Conservation (phyloP, 805 yeast genomes). For the Jamesozyma piceae region DNA sequence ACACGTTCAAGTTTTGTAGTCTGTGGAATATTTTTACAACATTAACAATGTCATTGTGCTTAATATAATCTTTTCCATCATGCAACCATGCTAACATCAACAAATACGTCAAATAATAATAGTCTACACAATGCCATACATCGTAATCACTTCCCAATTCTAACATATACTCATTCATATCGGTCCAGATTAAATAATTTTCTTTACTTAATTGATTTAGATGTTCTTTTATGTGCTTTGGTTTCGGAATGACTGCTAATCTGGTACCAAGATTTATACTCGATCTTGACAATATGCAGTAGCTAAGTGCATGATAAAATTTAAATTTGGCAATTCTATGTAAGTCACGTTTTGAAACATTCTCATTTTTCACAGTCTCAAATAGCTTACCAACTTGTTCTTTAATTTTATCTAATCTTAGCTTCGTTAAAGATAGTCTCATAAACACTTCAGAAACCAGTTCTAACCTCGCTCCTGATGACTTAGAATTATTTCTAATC, state of each 20-base stretch:
- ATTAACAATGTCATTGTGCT: constrained; percentile 8
- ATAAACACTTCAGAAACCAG: constrained; percentile 17
- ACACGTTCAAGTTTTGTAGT: constrained; percentile 2
- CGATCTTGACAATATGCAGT: constrained; percentile 7
- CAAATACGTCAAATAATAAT: constrained; percentile 8
- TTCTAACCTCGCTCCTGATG: constrained; percentile 10
- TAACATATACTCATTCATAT: constrained; percentile 8
- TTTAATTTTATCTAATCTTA: constrained; percentile 12
- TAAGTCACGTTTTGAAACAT: background rate
- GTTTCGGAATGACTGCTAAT: constrained; percentile 8
- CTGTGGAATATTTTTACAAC: constrained; percentile 10
- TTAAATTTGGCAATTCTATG: background rate
- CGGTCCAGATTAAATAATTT: constrained; percentile 9
- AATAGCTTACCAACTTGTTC: constrained; percentile 13
- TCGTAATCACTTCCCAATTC: constrained; percentile 12
- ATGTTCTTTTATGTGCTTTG: constrained; percentile 4
- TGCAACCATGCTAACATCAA: constrained; percentile 7
- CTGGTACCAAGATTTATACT: constrained; percentile 11
- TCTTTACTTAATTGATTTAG: constrained; percentile 3
- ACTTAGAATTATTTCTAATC: constrained; percentile 20
- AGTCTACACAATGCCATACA: constrained; percentile 10
- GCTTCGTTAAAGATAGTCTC: constrained; percentile 8
- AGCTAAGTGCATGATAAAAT: background rate
- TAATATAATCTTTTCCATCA: constrained; percentile 5
- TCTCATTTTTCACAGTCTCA: constrained; percentile 7